Evolutionary conservation across 148 eudicot genomes (phyloP).

Genomic region (Nepenthes mirabilis): DNA sequence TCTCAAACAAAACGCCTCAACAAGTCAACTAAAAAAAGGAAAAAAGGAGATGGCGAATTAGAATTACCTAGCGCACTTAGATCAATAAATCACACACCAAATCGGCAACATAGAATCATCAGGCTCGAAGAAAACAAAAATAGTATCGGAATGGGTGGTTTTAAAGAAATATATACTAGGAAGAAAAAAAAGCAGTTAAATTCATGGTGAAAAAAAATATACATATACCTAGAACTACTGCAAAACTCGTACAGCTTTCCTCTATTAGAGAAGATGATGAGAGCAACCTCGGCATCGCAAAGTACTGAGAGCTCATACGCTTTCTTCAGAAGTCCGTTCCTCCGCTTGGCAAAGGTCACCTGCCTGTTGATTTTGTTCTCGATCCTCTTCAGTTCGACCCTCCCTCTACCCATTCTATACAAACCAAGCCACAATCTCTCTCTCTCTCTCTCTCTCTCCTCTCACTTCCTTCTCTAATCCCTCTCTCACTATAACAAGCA

Average conservation of each 20-base stretch:
- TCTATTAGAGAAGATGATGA: slow-evolving; percentile 55
- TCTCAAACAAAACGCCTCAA: too few species aligned
- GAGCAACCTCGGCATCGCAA: slow-evolving; percentile 55
- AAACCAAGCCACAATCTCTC: not conserved
- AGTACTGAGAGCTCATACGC: slow-evolving; percentile 53
- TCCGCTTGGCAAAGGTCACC: slow-evolving; percentile 52
- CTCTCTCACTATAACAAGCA: not conserved
- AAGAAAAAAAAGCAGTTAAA: too few species aligned
- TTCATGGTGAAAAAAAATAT: too few species aligned
- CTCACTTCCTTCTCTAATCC: not conserved
- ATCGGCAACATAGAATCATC: too few species aligned
- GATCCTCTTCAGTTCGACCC: slow-evolving; percentile 52
- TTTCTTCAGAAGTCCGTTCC: slow-evolving; percentile 54
- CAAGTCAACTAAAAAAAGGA: too few species aligned
- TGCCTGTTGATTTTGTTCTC: slow-evolving; percentile 62
- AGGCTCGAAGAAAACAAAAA: too few species aligned
- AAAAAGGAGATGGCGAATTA: too few species aligned
- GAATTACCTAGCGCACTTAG: too few species aligned
- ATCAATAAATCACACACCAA: too few species aligned
- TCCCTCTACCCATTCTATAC: slow-evolving; percentile 39
- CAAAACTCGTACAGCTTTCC: slow-evolving; percentile 55
- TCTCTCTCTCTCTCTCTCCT: not conserved
- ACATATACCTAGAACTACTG: slow-evolving; percentile 41
- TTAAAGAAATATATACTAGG: too few species aligned
- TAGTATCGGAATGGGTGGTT: too few species aligned